phyloP scores from a whole-genome alignment of 805 yeast species.

The Spathaspora girioi region DNA sequence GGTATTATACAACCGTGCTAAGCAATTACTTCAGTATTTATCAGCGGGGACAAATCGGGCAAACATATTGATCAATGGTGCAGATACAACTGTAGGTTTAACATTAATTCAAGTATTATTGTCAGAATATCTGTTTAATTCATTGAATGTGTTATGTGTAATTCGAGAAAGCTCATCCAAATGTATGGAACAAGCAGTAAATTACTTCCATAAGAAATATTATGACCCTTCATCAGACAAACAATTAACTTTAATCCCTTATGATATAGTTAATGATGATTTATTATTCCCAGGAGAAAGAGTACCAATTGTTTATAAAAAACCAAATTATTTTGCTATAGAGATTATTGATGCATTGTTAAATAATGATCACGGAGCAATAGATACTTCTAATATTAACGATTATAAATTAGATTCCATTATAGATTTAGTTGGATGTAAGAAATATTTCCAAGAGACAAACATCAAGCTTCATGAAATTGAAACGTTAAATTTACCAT shows the following conservation, averaged over 20 bases:
- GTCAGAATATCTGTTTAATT: neutral
- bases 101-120: slow-evolving; percentile 30
- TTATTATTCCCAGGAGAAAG: slow-evolving; percentile 32
- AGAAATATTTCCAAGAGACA: slow-evolving; percentile 30
- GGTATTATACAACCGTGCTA: slow-evolving; percentile 33
- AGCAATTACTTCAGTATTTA: slow-evolving; percentile 29
- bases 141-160: slow-evolving; percentile 25
- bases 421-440: slow-evolving; percentile 39
- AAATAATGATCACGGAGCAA: slow-evolving; percentile 11
- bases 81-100: slow-evolving; percentile 35
- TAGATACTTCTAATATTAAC: slow-evolving; percentile 18
- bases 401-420: slow-evolving; percentile 31
- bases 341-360: slow-evolving; percentile 31
- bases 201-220: slow-evolving; percentile 13
- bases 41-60: slow-evolving; percentile 15
- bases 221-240: slow-evolving; percentile 19
- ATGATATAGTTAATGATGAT: slow-evolving; percentile 32
- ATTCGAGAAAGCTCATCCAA: slow-evolving; percentile 19
- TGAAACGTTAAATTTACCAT: slow-evolving; percentile 29
- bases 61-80: slow-evolving; percentile 39
- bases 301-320: slow-evolving; percentile 31
- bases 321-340: slow-evolving; percentile 34
- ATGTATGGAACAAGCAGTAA: slow-evolving; percentile 18
- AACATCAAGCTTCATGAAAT: slow-evolving; percentile 24
- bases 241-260: slow-evolving; percentile 25